Evolutionary conservation across 192 early-diverging fungal species (phyloP).

Genomic region (Coemansia sp.): DNA sequence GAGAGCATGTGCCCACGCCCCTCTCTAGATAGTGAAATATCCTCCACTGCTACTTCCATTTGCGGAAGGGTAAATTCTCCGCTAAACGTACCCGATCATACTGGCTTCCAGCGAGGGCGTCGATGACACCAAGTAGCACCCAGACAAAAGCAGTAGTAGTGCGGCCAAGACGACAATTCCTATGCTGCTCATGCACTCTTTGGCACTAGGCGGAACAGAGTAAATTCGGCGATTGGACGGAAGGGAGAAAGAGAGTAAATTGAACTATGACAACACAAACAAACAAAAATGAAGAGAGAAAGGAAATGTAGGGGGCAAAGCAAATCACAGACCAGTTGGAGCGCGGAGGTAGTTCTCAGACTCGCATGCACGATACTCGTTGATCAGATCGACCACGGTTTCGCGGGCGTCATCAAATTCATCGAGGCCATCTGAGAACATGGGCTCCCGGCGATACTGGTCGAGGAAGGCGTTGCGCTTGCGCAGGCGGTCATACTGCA

Average conservation of each 20-base stretch:
- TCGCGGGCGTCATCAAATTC: constrained; percentile 94
- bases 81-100: constrained; percentile 31
- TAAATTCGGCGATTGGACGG: not conserved
- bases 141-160: not conserved
- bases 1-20: not conserved
- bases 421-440: constrained; percentile 80
- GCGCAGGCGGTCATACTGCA: constrained; percentile 92
- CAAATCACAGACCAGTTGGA: not conserved
- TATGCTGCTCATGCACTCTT: not conserved
- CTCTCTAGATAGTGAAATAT: not conserved
- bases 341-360: constrained; percentile 76
- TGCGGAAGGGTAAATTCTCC: constrained; percentile 21
- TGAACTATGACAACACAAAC: not conserved
- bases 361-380: constrained; percentile 96
- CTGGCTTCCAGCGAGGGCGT: not conserved
- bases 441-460: constrained; percentile 83
- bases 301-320: not conserved
- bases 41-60: not conserved
- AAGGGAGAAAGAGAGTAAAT: not conserved
- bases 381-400: constrained; percentile 89
- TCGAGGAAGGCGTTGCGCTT: constrained; percentile 98
- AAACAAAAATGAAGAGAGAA: not conserved
- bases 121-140: constrained; percentile 1
- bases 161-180: not conserved
- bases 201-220: not conserved